phyloP scores from a whole-genome alignment of 495 filamentous ascomycete genomes.

The Xylaria bambusicola region DNA sequence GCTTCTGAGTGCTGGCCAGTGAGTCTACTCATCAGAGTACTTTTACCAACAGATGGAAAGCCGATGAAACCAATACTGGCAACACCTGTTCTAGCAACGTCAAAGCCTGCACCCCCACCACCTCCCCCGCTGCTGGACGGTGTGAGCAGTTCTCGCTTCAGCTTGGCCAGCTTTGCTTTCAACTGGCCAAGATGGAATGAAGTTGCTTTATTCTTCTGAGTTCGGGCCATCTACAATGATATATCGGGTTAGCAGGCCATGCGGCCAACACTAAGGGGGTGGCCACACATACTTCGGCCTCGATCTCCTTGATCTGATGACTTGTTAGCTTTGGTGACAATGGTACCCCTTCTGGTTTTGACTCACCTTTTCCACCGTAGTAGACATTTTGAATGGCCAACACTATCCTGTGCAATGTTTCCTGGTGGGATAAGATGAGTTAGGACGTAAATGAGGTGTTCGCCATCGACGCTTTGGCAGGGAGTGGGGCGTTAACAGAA shows the following conservation, averaged over 20 bases:
- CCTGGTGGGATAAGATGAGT: too few species aligned
- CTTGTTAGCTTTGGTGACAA: constrained; percentile 24
- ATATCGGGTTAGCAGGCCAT: constrained; percentile 12
- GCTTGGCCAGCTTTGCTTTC: constrained; percentile 97
- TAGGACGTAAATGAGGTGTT: too few species aligned
- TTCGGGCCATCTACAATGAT: constrained; percentile 75
- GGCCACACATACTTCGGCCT: constrained; percentile 70
- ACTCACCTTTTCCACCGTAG: constrained; percentile 90
- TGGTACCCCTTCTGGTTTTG: background rate
- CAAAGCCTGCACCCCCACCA: constrained; percentile 88
- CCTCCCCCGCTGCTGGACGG: constrained; percentile 80
- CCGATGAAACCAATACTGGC: constrained; percentile 86
- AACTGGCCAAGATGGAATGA: constrained; percentile 86
- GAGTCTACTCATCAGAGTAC: constrained; percentile 90
- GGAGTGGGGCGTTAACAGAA: constrained; percentile 30
- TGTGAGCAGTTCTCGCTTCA: constrained; percentile 93
- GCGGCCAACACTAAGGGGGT: background rate
- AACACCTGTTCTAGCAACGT: constrained; percentile 96
- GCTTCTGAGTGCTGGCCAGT: constrained; percentile 97
- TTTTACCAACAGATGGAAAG: constrained; percentile 97
- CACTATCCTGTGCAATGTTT: constrained; percentile 13
- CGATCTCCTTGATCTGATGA: constrained; percentile 91
- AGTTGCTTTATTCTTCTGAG: constrained; percentile 98
- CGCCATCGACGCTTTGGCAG: too few species aligned
- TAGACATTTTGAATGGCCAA: constrained; percentile 72